Base-by-base conservation (phyloP, 768 basidiomycete genomes). In the Sporobolomyces pararoseus region DNA sequence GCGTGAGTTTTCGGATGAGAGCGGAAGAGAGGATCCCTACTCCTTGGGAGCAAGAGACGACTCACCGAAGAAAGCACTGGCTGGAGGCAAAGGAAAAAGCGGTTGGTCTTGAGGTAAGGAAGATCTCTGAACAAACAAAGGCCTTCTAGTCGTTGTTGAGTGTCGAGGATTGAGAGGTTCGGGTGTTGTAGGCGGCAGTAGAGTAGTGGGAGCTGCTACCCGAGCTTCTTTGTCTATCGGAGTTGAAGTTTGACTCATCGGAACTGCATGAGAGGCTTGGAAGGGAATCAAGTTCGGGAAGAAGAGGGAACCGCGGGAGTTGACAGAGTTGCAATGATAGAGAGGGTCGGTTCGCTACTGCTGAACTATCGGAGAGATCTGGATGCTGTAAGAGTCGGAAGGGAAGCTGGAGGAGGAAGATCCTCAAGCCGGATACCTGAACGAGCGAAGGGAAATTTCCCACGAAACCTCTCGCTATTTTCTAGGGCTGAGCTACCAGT, bases 51-150 rank as follows among this genome's bases (percentile, higher is more conserved):
- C 21, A 29, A 10, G 3, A 29, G n/a, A n/a, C n/a, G n/a, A 46
- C 58, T 59, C 25, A 71, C 70, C 70, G n/a, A 71, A 32, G 65
- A 71, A 71, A 1, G 70, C 70, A 44, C 70, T 71, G 2, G 61
- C 59, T 17, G 70, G 70, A 0, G 70, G 70, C 19, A 71, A 25
- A 0, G 70, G 70, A 31, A 71, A 53, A 17, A 34, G 4, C 1
- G 49, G 53, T 25, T 61, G 59, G 29, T 61, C 59, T 35, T 49
- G 46, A 10, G 59, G 46, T 3, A 31, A 25, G 1, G 46, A 23
- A 14, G 59, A 61, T 27, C 50, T 32, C 35, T 7, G 50, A 23
- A 39, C 17, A 25, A 61, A 35, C 31, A 61, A 31, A 6, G 46
- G 58, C 12, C 58, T 35, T 34, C n/a, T n/a, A n/a, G 44, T 29